Evolutionary conservation across 306 rosid species (phyloP), one percentile per base, ranked within the genome.

Genomic region (Gastrolobium bilobum): DNA sequence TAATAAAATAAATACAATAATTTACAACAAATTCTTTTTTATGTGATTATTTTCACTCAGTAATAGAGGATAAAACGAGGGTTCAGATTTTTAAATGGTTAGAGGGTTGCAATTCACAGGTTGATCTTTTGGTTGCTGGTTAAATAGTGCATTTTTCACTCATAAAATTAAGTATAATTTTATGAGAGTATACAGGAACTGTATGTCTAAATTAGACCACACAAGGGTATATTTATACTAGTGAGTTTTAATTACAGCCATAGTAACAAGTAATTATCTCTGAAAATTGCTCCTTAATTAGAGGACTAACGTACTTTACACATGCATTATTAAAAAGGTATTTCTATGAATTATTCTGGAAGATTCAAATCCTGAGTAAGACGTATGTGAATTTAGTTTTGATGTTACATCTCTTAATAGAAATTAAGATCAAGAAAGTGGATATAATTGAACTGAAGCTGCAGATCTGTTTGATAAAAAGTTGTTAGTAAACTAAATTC

Each of bases 51-150:
- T 43, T 66, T 50, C 34, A 35, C 56, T 40, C 37, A 30, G 40
- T 37, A 37, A 53, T 69, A 59, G 39, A 40, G 60, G 26, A 10
- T 35, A 33, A 60, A 33, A 40, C 42, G 15, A 48, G 29, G 47
- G 40, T 61, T 47, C 40, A 10, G 31, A 6, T 61, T 61, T 75
- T 75, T 14, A 48, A 62, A 47, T 48, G 71, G 51, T 74, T 73
- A 20, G 57, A 30, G 58, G 68, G 15, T 61, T 10, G 40, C 6
- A 37, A 30, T 61, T 62, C 39, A 37, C 51, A 75, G 71, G 51
- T 62, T 61, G 80, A 47, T 75, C 39, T 75, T 48, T 20, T 62
- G 9, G 4, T 47, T 48, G 51, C 51, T 61, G 62, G 40, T 62
- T 51, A 48, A 35, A 65, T 34, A 29, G 62, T 58, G 48, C 62